Conservation (phyloP, 1,284 basidiomycete species). For the Athelia sp. region DNA sequence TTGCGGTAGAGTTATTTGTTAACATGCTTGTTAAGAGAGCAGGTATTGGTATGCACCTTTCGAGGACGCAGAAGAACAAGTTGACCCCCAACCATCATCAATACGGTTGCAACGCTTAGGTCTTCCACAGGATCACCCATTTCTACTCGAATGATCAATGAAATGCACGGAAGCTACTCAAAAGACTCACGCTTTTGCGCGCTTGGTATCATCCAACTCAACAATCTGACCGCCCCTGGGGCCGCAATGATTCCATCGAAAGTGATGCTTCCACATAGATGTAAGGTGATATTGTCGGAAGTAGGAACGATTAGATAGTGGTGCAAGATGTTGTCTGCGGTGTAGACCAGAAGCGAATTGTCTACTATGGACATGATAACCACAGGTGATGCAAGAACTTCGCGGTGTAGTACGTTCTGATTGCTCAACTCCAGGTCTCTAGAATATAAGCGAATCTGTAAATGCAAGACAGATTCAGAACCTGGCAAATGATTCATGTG, state of each 20-base stretch:
- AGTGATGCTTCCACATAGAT: constrained; percentile 91
- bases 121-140: constrained; percentile 94
- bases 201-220: constrained; percentile 96
- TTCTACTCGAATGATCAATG: constrained; percentile 40
- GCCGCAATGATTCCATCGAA: constrained; percentile 89
- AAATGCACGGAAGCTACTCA: neutral
- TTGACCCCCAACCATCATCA: constrained; percentile 95
- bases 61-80: constrained; percentile 83
- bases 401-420: constrained; percentile 80
- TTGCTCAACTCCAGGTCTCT: constrained; percentile 89
- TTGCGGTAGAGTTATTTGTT: neutral
- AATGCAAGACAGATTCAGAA: constrained; percentile 3
- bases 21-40: constrained; percentile 4
- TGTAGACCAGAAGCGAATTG: constrained; percentile 96
- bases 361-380: constrained; percentile 90
- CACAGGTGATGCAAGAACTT: constrained; percentile 74
- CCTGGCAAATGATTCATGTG: neutral
- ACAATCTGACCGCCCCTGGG: constrained; percentile 81
- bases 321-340: constrained; percentile 90
- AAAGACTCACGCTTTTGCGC: constrained; percentile 80
- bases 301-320: constrained; percentile 94
- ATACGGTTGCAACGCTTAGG: constrained; percentile 88
- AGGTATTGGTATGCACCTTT: constrained; percentile 43
- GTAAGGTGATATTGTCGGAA: constrained; percentile 76
- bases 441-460: constrained; percentile 90